A percentile compares a stretch with the other conserved stretches of the same genome.
Conservation (phyloP, 1,284 basidiomycete genomes). For the Neotropicomus parvogracilis region DNA sequence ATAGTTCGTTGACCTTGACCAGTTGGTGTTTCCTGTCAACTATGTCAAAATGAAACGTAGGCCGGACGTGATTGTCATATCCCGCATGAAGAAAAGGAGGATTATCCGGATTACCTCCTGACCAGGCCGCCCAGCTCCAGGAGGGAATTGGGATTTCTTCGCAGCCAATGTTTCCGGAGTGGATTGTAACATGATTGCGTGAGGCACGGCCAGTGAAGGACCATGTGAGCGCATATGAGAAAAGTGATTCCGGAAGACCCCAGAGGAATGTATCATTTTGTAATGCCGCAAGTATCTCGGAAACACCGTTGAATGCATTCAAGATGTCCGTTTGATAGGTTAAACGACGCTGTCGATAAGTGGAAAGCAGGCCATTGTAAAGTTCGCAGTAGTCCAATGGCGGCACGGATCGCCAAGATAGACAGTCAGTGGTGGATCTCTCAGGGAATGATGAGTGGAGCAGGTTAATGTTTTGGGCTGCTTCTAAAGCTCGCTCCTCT, state of each 20-base stretch:
- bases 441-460: constrained; percentile 4
- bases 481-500: constrained; percentile 17
- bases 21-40: constrained; percentile 5
- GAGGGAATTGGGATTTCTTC: constrained; percentile 13
- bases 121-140: constrained; percentile 25
- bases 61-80: not conserved
- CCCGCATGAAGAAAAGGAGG: not conserved
- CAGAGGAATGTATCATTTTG: constrained; percentile 19
- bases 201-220: not conserved
- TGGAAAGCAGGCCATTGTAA: constrained; percentile 6
- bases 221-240: constrained; percentile 17
- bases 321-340: constrained; percentile 18
- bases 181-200: constrained; percentile 9
- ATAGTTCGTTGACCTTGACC: constrained; percentile 7
- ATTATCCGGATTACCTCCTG: not conserved
- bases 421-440: not conserved
- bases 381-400: not conserved
- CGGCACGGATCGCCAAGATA: constrained; percentile 6
- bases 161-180: constrained; percentile 8
- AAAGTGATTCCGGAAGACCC: constrained; percentile 19
- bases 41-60: constrained; percentile 12
- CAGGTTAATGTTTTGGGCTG: not conserved
- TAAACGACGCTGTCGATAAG: constrained; percentile 15
- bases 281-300: constrained; percentile 10
- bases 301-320: constrained; percentile 18